phyloP scores from a whole-genome alignment of 2,329 filamentous ascomycete species.

The Alternaria rosae region DNA sequence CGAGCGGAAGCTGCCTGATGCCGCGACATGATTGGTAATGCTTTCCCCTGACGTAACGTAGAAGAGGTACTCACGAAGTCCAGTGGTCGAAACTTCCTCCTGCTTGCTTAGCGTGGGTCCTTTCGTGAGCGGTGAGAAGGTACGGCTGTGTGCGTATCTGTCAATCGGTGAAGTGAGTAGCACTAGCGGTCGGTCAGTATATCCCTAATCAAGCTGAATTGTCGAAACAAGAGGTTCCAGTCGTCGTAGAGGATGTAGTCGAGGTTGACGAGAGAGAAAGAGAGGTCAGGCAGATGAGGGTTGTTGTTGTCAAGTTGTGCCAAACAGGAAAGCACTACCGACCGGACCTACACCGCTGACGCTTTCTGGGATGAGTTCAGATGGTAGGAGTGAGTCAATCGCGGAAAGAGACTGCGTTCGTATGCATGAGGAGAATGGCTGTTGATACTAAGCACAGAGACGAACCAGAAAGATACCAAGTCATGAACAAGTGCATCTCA shows the following conservation, averaged over 20 bases:
- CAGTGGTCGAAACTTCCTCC: not conserved
- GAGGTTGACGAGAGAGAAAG: not conserved
- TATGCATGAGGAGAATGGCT: not conserved
- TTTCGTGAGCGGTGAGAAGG: not conserved
- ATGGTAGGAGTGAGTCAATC: not conserved
- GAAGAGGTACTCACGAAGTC: not conserved
- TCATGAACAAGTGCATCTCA: not conserved
- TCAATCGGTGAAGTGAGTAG: not conserved
- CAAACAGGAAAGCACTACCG: conserved; percentile 4
- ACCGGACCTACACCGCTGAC: not conserved
- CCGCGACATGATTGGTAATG: not conserved
- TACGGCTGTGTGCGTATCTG: not conserved
- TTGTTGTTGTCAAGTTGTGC: not conserved
- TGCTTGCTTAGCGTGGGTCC: no score
- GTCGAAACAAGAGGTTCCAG: not conserved
- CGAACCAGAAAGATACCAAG: not conserved
- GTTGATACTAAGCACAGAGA: not conserved
- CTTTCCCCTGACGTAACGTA: not conserved
- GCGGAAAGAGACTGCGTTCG: not conserved
- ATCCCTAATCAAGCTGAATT: not conserved
- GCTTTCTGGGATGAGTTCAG: not conserved
- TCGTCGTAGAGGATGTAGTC: not conserved
- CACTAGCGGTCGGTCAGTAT: not conserved
- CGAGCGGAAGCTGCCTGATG: not conserved
- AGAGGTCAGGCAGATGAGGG: not conserved